These are phyloP conservation scores for Tricholoma hemisulphureum DNA, from an alignment of 768 basidiomycete species.

Conservation along the genomic window DNA sequence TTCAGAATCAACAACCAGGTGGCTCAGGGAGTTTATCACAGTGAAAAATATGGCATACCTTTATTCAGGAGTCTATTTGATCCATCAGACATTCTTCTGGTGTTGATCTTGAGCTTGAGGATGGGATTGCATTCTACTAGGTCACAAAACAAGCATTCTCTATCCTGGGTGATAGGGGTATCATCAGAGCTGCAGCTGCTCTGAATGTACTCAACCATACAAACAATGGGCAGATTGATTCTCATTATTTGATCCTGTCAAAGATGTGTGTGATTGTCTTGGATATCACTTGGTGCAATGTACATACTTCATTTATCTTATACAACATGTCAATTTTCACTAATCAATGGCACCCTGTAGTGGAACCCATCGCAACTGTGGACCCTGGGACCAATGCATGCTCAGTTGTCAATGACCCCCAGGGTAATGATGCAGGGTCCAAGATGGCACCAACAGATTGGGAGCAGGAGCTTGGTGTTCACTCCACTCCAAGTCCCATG, in stretches of 20 bases:
- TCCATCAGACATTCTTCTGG: conserved; percentile 1
- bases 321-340: too few species aligned
- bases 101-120: conserved; percentile 1
- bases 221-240: neutral
- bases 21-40: neutral
- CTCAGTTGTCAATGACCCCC: too few species aligned
- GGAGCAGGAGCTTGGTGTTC: too few species aligned
- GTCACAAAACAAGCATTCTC: neutral
- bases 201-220: conserved; percentile 4
- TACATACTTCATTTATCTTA: too few species aligned
- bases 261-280: too few species aligned
- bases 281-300: too few species aligned
- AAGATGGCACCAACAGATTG: too few species aligned
- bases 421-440: too few species aligned
- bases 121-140: conserved; percentile 2
- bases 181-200: conserved; percentile 1
- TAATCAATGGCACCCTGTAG: too few species aligned
- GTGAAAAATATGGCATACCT: conserved; percentile 12
- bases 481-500: too few species aligned
- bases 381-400: too few species aligned
- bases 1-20: neutral
- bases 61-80: conserved; percentile 15
- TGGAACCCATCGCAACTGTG: too few species aligned
- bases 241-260: neutral
- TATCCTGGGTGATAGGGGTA: neutral